Percentiles rank a stretch among this genome's conserved stretches.
Evolutionary conservation across 225 moss, liverwort and hornwort species (phyloP).

Genomic region (Physcomitrium patens): DNA sequence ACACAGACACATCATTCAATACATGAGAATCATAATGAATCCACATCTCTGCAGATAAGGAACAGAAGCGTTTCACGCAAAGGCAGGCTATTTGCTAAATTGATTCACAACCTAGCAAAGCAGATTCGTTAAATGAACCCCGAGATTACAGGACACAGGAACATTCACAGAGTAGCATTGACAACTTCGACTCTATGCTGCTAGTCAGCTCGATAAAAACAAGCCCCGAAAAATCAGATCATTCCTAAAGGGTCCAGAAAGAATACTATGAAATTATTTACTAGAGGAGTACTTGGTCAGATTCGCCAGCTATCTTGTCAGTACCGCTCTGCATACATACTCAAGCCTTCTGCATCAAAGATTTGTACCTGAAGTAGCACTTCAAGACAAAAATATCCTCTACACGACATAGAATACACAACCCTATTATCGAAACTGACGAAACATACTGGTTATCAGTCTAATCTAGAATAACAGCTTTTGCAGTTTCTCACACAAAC

Average conservation of each 20-base stretch:
- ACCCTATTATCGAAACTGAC: slow-evolving; percentile 19
- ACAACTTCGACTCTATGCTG: slow-evolving; percentile 18
- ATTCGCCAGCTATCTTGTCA: background rate
- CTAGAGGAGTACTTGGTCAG: slow-evolving; percentile 15
- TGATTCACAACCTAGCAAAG: slow-evolving; percentile 14
- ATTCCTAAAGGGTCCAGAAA: slow-evolving; percentile 28
- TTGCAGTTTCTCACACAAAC: slow-evolving; percentile 25
- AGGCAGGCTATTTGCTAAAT: background rate
- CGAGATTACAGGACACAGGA: slow-evolving; percentile 18
- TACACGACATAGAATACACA: slow-evolving; percentile 21
- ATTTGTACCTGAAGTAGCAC: slow-evolving; percentile 29
- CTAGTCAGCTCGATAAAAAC: slow-evolving; percentile 16
- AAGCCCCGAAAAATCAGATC: slow-evolving; percentile 25
- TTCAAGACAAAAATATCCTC: slow-evolving; percentile 31
- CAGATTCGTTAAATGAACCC: slow-evolving; percentile 14
- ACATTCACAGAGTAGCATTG: slow-evolving; percentile 4
- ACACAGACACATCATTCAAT: too few relatives aligned
- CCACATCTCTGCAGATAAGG: too few relatives aligned
- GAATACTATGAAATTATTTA: slow-evolving; percentile 31
- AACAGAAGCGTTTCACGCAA: too few relatives aligned
- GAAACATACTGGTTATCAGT: slow-evolving; percentile 29
- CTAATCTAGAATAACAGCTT: slow-evolving; percentile 33
- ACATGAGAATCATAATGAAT: too few relatives aligned
- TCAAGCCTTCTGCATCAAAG: slow-evolving; percentile 26
- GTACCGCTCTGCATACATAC: slow-evolving; percentile 38